Evolutionary conservation across 352 stramenopile species (phyloP), one percentile per base, ranked within the genome.

Genomic region (Salisapilia sapeloensis): DNA sequence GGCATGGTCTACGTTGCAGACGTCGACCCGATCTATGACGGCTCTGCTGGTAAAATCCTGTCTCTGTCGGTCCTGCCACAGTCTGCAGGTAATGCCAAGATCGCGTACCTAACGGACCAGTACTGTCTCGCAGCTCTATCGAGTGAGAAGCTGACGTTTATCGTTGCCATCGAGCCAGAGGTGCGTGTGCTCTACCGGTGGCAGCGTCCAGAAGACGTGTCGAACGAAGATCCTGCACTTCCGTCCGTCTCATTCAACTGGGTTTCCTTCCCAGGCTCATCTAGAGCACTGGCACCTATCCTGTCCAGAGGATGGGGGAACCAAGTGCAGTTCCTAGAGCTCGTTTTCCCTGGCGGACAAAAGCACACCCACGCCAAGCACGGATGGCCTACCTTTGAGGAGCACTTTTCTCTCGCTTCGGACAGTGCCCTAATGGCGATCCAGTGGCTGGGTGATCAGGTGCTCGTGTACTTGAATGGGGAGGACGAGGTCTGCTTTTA

Each of bases 401-500:
- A 96, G 34, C 82, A 96, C 40, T 74, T 94, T 50, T 85, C 96
- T 48, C 85, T 97, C 35, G 64, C 92, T 37, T 78, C 70, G 11
- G 57, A 58, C 16, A 79, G 70, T 41, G 85, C 86, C 23, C 72
- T 96, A 8, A 83, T 97, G 35, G 85, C 90, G 24, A 70, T 96
- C 34, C 85, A 97, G 50, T 98, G 92, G 92, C 61, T 98, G 16
- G 86, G 82, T n/a, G 89, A 96, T 33, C 70, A 95, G 44, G 90
- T 95, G 17, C 61, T 98, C 20, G 84, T 94, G 26, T 97, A 97
- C 31, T 44, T 98, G 22, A 96, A 89, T 28, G 60, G 91, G 12
- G 80, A 92, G 26, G 94, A 97, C 48, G 87, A 98, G 49, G 94
- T 98, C 37, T 96, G 78, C 22, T 76, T 98, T 13, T 90, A 97